phyloP scores from a whole-genome alignment of 2,329 filamentous ascomycete species.

The Chaetothyriales sp. region DNA sequence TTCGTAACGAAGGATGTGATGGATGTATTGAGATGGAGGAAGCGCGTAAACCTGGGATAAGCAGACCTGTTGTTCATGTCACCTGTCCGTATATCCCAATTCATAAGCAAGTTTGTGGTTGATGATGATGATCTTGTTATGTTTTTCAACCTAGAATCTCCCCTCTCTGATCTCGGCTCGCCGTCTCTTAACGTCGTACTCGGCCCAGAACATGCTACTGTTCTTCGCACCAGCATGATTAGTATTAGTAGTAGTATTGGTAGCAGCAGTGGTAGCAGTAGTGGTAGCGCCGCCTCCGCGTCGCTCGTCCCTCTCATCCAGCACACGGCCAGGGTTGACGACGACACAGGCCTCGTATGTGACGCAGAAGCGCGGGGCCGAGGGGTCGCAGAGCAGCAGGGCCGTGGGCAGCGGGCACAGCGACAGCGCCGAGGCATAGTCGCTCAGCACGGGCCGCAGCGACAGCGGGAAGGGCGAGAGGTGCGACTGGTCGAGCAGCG shows the following conservation, averaged over 20 bases:
- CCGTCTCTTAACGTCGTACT: conserved; percentile 59
- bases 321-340: conserved; percentile 74
- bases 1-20: too few relatives aligned
- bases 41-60: too few relatives aligned
- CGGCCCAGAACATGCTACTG: conserved; percentile 49
- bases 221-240: not conserved
- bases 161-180: conserved; percentile 51
- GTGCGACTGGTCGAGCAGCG: conserved; percentile 78
- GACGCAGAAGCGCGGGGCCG: conserved; percentile 67
- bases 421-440: conserved; percentile 61
- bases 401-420: conserved; percentile 81
- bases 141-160: conserved; percentile 32
- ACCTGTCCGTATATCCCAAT: too few relatives aligned
- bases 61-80: too few relatives aligned
- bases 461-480: conserved; percentile 75
- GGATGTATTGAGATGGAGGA: not conserved
- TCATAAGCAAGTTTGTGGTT: too few relatives aligned
- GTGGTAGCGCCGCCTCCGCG: conserved; percentile 47
- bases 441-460: conserved; percentile 76
- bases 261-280: not conserved
- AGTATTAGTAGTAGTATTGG: not conserved
- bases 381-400: conserved; percentile 68
- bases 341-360: conserved; percentile 94
- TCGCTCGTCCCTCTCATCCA: conserved; percentile 32
- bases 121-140: too few relatives aligned